Base-by-base conservation (phyloP, 768 basidiomycete species). In the Boletales sp. region DNA sequence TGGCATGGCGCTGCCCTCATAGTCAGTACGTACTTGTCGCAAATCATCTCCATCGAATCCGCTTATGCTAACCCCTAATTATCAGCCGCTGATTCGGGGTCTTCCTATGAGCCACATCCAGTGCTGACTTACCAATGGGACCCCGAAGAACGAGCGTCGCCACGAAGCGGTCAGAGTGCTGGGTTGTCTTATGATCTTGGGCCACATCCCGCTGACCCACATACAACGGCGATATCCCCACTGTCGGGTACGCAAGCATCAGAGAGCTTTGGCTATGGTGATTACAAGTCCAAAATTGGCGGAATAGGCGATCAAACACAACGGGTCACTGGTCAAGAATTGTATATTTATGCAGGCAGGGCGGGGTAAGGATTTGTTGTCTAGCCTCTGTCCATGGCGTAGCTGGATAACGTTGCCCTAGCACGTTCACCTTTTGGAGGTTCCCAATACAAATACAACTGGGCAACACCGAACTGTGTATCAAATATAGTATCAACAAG, bases 391-490 rank as follows among this genome's bases (percentile, higher is more conserved):
- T 33, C 37, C 21, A 9, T 30, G 36, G 19, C n/a, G 5, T 10
- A 5, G 21, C 41, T 30, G 15, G 42, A 42, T 51, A 34, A 59
- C 31, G 2, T 8, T 36, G 21, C 42, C 30, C 51, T 21, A 94
- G 93, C 5, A 86, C 87, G 0, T 93, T 82, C 63, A 91, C 91
- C 1, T 99, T 99, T 73, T 98, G 93, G 89, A 79, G 95, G 46
- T 97, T 97, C 72, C 75, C 84, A 61, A 81, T 97, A 42, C 82
- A 85, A 55, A 77, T 99, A 48, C 92, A 91, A 0, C 67, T 97
- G 2, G 75, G 77, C 2, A 69, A 73, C 9, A 71, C 73, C 34
- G 90, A 95, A 71, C 87, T 93, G 78, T 71, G 74, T 43, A 76
- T 98, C 45, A 75, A 70, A 48, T 99, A 99, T 68, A 78, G 78